A percentile compares a stretch with the other conserved stretches of the same genome.
phyloP scores from a whole-genome alignment of 2,329 filamentous ascomycete genomes.

The Arthrobotrys musiformis region DNA sequence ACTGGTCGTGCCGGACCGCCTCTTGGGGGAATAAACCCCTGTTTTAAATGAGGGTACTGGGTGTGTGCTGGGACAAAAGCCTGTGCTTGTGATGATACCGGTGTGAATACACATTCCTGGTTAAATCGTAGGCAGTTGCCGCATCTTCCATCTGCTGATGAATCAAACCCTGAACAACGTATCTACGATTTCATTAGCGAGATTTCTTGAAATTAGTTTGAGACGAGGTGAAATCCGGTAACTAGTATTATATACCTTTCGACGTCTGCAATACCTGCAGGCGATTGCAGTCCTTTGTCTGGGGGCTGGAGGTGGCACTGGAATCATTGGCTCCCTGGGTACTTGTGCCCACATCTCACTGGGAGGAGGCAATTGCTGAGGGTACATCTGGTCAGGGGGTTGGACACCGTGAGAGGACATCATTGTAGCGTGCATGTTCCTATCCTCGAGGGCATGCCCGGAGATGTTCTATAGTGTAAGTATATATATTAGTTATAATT shows the following conservation, averaged over 20 bases:
- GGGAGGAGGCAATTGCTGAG: slow-evolving; percentile 43
- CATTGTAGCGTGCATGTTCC: slow-evolving; percentile 51
- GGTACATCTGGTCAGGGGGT: slow-evolving; percentile 44
- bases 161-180: slow-evolving; percentile 79
- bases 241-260: slow-evolving; percentile 66
- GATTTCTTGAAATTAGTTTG: background rate
- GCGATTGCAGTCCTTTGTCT: slow-evolving; percentile 72
- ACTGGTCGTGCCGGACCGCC: slow-evolving; percentile 60
- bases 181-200: slow-evolving; percentile 67
- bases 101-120: slow-evolving; percentile 81
- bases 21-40: slow-evolving; percentile 61
- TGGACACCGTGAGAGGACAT: slow-evolving; percentile 46
- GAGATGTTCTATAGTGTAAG: slow-evolving; percentile 11
- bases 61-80: slow-evolving; percentile 79
- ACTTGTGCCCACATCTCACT: slow-evolving; percentile 55
- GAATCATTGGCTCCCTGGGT: slow-evolving; percentile 46
- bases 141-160: slow-evolving; percentile 76
- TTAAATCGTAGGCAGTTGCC: slow-evolving; percentile 78
- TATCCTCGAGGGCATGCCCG: slow-evolving; percentile 33
- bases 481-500: background rate
- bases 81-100: slow-evolving; percentile 78
- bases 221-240: background rate
- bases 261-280: slow-evolving; percentile 70
- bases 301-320: slow-evolving; percentile 63
- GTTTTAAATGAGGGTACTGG: slow-evolving; percentile 70